Conservation (phyloP, 805 yeast genomes). For the Saccharomyces cerevisiae region DNA sequence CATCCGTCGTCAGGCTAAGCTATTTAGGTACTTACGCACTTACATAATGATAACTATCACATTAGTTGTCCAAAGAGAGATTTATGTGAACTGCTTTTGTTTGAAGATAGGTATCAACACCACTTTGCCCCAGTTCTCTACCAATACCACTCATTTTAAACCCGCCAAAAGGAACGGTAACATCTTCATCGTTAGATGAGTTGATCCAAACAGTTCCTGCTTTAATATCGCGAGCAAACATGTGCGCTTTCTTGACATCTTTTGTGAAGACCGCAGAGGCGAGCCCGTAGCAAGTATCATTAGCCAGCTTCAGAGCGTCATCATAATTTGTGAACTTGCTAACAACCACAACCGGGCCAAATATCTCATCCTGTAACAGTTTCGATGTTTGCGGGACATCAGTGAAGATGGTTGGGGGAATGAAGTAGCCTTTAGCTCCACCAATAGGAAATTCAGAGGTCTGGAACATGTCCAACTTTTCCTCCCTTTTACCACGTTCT, state of each 20-base stretch:
- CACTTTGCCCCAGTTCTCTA: slow-evolving; percentile 71
- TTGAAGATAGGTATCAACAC: slow-evolving; percentile 62
- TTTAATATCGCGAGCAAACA: slow-evolving; percentile 49
- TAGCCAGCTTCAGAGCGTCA: slow-evolving; percentile 36
- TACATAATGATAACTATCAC: background rate
- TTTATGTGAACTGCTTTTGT: slow-evolving; percentile 62
- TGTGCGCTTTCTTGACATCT: slow-evolving; percentile 56
- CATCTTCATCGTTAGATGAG: slow-evolving; percentile 56
- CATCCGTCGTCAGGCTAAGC: background rate
- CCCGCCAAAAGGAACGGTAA: slow-evolving; percentile 72
- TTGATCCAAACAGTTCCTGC: slow-evolving; percentile 69
- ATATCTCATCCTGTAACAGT: slow-evolving; percentile 36
- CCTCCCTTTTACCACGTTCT: slow-evolving; percentile 42
- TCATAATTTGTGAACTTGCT: slow-evolving; percentile 32
- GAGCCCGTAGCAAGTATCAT: slow-evolving; percentile 35
- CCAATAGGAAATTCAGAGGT: slow-evolving; percentile 5
- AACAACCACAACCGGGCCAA: slow-evolving; percentile 38
- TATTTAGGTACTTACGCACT: background rate
- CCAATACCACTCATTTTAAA: slow-evolving; percentile 75
- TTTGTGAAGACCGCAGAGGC: slow-evolving; percentile 54
- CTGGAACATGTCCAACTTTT: slow-evolving; percentile 30
- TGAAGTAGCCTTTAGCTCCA: slow-evolving; percentile 26
- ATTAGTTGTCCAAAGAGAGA: background rate
- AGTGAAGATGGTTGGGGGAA: slow-evolving; percentile 37
- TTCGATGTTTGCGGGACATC: slow-evolving; percentile 33